phyloP scores from a whole-genome alignment of 179 eudicot species.

The Amaranthus tricolor region DNA sequence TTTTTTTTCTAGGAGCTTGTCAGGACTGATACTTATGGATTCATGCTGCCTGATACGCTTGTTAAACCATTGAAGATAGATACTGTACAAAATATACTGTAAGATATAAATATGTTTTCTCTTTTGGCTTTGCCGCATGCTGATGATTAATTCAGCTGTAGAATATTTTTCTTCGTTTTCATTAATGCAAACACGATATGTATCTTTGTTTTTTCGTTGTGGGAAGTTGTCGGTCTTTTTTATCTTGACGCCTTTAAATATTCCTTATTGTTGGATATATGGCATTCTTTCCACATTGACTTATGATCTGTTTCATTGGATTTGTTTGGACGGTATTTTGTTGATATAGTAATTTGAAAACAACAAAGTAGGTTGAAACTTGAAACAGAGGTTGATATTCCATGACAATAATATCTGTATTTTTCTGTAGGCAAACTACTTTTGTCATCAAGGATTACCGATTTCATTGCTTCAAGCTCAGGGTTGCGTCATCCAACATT shows the following conservation, averaged over 20 bases:
- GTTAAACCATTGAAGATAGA: constrained; percentile 54
- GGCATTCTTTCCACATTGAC: neutral
- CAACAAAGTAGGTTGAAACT: too few relatives aligned
- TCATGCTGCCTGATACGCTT: constrained; percentile 49
- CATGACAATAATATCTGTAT: neutral
- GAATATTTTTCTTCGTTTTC: too few relatives aligned
- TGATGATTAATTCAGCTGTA: neutral
- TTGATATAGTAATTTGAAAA: neutral
- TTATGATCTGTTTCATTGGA: neutral
- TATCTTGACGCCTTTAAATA: too few relatives aligned
- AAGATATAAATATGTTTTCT: constrained; percentile 21
- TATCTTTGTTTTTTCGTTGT: too few relatives aligned
- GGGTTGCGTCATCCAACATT: constrained; percentile 57
- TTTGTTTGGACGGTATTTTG: neutral
- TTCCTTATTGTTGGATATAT: too few relatives aligned
- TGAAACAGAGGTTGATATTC: neutral
- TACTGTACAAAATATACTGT: constrained; percentile 50
- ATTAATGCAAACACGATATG: too few relatives aligned
- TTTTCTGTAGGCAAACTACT: constrained; percentile 43
- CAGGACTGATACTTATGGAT: constrained; percentile 24
- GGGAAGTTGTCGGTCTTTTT: too few relatives aligned
- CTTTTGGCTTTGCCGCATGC: neutral
- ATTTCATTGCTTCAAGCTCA: constrained; percentile 57
- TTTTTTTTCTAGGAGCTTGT: constrained; percentile 38
- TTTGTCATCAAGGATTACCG: constrained; percentile 51